These are phyloP conservation scores for Rosa hybrid DNA, from an alignment of 331 rosid species.

Conservation along the genomic window DNA sequence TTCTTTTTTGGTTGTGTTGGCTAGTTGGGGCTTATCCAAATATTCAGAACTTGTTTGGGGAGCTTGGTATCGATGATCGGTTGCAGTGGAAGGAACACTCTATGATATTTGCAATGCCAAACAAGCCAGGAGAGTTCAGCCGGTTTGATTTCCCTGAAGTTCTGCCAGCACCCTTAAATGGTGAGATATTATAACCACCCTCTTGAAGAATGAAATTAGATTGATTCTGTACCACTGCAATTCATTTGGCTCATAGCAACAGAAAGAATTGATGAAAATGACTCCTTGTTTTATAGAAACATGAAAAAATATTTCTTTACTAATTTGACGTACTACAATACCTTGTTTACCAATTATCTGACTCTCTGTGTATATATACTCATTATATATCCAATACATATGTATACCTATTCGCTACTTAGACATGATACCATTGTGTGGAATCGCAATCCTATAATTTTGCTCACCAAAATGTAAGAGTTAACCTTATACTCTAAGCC, in stretches of 20 bases:
- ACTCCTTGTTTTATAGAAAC: background rate
- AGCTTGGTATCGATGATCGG: constrained; percentile 91
- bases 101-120: constrained; percentile 99
- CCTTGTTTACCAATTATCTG: background rate
- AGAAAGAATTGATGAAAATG: background rate
- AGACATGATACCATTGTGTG: background rate
- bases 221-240: constrained; percentile 19
- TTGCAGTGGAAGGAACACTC: constrained; percentile 99
- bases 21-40: constrained; percentile 98
- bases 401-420: background rate
- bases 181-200: constrained; percentile 42
- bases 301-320: background rate
- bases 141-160: constrained; percentile 86
- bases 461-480: background rate
- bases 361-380: background rate
- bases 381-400: background rate
- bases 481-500: background rate
- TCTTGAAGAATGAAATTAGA: constrained; percentile 13
- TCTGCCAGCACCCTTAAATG: constrained; percentile 91
- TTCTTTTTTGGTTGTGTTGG: constrained; percentile 25
- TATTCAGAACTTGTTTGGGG: constrained; percentile 87
- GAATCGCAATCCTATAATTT: background rate
- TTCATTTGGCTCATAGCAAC: constrained; percentile 4
- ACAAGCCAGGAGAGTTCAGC: constrained; percentile 93
- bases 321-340: background rate